Evolutionary conservation across 2,329 filamentous ascomycete genomes (phyloP), one percentile per base, ranked within the genome.

Genomic region (Penicillium sp.): DNA sequence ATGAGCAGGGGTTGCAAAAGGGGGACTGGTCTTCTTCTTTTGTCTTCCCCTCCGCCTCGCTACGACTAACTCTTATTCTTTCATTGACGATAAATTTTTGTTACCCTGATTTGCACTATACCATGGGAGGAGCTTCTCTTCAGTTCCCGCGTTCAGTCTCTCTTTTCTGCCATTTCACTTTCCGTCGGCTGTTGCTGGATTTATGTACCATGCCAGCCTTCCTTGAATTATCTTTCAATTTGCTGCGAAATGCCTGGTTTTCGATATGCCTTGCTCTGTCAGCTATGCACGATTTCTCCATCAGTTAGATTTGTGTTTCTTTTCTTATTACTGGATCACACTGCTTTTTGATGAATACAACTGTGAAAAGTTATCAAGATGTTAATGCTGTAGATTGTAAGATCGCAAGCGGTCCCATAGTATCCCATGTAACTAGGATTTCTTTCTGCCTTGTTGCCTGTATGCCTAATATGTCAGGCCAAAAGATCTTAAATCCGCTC

Each of bases 21-120:
- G 40, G 58, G 57, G 62, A 69, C 67, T 68, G 63, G 66, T 60
- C 62, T 48, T 58, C 64, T 54, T 33, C 44, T 49, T 14, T 34
- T 37, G 24, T 10, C 5, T 28, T 28, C 24, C n/a, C n/a, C n/a
- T 24, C 37, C 54, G 26, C 16, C 21, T 45, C 54, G 58, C 58
- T 57, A 70, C 56, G 67, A 71, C 67, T 65, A 61, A 69, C 66
- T 65, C 55, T 61, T 65, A 64, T 71, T 65, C 64, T 45, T 52
- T 68, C 64, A 50, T 61, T 61, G 44, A 64, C 55, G 62, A 65
- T 51, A 23, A 48, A 48, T 51, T 45, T 48, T 50, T 53, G 40
- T 39, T 58, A 45, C 26, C 55, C 51, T 52, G 48, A 47, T 54
- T 53, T 45, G 52, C 61, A 61, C 46, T 54, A 64, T 64, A 64